phyloP scores from a whole-genome alignment of 1,284 basidiomycete species.

The Neotropicomus parvogracilis region DNA sequence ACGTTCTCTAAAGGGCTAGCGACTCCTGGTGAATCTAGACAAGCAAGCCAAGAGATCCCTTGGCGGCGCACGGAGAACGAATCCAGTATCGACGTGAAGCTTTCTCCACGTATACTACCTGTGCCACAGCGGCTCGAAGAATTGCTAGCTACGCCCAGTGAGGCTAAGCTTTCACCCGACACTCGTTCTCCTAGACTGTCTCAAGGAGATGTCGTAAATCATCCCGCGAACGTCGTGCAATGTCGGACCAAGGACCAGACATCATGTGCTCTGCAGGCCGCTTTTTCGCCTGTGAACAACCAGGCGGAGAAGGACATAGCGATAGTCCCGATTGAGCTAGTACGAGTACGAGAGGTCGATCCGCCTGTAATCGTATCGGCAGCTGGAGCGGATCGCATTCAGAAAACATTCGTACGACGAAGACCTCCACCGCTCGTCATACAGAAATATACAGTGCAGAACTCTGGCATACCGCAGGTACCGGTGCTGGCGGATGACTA shows the following conservation, averaged over 20 bases:
- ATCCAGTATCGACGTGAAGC: not conserved
- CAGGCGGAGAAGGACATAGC: conserved; percentile 6
- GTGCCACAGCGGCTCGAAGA: not conserved
- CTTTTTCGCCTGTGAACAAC: not conserved
- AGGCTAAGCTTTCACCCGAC: conserved; percentile 2
- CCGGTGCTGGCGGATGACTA: conserved; percentile 25
- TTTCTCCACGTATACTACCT: not conserved
- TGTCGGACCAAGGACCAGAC: conserved; percentile 2
- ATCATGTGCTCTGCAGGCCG: conserved; percentile 1
- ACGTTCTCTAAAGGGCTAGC: conserved; percentile 32
- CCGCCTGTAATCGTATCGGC: conserved; percentile 30
- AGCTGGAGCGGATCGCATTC: conserved; percentile 28
- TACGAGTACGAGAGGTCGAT: conserved; percentile 28
- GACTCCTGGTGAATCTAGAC: conserved; percentile 17
- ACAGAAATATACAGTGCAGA: conserved; percentile 11
- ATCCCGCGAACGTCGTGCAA: not conserved
- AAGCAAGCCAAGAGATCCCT: conserved; percentile 4
- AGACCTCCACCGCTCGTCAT: conserved; percentile 40
- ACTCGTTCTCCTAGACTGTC: not conserved
- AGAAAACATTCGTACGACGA: conserved; percentile 43
- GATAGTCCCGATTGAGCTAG: conserved; percentile 28
- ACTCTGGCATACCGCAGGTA: conserved; percentile 4
- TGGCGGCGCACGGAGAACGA: conserved; percentile 4
- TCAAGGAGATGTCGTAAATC: conserved; percentile 1
- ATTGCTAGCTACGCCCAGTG: conserved; percentile 4